Base-by-base conservation (phyloP, 345 rosid species). In the Cardamine occulta region DNA sequence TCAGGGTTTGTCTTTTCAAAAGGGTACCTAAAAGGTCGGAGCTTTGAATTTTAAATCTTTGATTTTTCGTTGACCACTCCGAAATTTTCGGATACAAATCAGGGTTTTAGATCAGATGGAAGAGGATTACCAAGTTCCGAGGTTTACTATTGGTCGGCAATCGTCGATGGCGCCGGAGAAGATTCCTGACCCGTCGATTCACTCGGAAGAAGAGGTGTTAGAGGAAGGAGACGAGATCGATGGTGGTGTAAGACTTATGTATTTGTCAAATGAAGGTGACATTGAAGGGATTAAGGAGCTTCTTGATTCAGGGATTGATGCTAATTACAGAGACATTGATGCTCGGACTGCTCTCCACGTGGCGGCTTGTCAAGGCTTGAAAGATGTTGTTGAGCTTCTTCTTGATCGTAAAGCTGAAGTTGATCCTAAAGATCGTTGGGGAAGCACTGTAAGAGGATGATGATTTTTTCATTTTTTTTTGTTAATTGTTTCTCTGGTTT, bases 371-470 rank as follows among this genome's bases (percentile, higher is more conserved):
- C 97, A 91, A 54, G 94, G 94, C 0, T 74, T 74, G n/a, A 65
- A 80, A 12, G 91, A 89, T 15, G 90, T 86, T 1, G 93, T 85
- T 24, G 79, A 80, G 34, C 73, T 91, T 74, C 85, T 93, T 79
- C 83, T 91, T 18, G 74, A 86, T 62, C 79, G 80, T 6, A 85
- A 87, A 6, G 94, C 96, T 3, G 63, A 73, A 5, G 80, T 88
- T 45, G 89, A 93, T 60, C 77, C 85, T 73, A 81, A 87, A 55
- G 97, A 93, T 73, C 91, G 94, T 1, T 91, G 98, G 97, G 98
- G 96, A 17, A 93, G 98, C 88, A 91, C 98, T 55, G 98, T 93
- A 84, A 87, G 89, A 18, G 60, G 34, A 44, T 11, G 14, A 58
- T 17, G 7, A n/a, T 17, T 15, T 21, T 55, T 17, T 17, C n/a